phyloP scores from a whole-genome alignment of 1,139 yeast species.

The Protomyces inouyei region DNA sequence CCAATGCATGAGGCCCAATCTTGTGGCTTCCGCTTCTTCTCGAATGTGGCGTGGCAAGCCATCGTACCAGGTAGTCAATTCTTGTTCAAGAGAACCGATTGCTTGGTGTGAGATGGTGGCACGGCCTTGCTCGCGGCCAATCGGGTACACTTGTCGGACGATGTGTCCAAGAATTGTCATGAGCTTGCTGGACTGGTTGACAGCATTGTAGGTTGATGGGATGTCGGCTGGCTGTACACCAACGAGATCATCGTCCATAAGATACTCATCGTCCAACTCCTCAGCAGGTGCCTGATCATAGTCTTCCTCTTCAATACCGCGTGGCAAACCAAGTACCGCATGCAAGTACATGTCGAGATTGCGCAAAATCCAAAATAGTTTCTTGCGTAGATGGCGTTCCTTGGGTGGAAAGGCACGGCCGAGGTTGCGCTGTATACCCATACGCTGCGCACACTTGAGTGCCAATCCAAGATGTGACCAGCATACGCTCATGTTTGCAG shows the following conservation, averaged over 20 bases:
- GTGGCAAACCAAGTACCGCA: slow-evolving; percentile 82
- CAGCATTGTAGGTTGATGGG: slow-evolving; percentile 57
- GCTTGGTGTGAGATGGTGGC: slow-evolving; percentile 49
- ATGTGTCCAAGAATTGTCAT: slow-evolving; percentile 57
- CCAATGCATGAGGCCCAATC: slow-evolving; percentile 51
- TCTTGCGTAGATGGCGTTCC: slow-evolving; percentile 76
- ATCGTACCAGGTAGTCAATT: slow-evolving; percentile 70
- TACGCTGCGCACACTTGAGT: slow-evolving; percentile 74
- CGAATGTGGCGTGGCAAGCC: slow-evolving; percentile 65
- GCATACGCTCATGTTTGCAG: slow-evolving; percentile 84
- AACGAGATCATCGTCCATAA: slow-evolving; percentile 61
- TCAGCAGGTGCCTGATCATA: slow-evolving; percentile 84
- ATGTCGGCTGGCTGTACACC: slow-evolving; percentile 37
- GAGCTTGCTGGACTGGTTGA: slow-evolving; percentile 77
- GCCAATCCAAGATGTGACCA: slow-evolving; percentile 93
- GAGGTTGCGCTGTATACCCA: slow-evolving; percentile 78
- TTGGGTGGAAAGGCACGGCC: slow-evolving; percentile 68
- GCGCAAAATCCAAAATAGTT: slow-evolving; percentile 82
- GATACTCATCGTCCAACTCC: slow-evolving; percentile 74
- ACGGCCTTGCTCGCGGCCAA: slow-evolving; percentile 44
- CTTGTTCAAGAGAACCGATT: slow-evolving; percentile 67
- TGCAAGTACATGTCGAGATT: slow-evolving; percentile 89
- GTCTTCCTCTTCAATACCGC: slow-evolving; percentile 63
- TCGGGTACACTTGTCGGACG: slow-evolving; percentile 40
- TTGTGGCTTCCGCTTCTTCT: slow-evolving; percentile 60